phyloP scores from a whole-genome alignment of 179 eudicot species.

The Spinacia oleracea region DNA sequence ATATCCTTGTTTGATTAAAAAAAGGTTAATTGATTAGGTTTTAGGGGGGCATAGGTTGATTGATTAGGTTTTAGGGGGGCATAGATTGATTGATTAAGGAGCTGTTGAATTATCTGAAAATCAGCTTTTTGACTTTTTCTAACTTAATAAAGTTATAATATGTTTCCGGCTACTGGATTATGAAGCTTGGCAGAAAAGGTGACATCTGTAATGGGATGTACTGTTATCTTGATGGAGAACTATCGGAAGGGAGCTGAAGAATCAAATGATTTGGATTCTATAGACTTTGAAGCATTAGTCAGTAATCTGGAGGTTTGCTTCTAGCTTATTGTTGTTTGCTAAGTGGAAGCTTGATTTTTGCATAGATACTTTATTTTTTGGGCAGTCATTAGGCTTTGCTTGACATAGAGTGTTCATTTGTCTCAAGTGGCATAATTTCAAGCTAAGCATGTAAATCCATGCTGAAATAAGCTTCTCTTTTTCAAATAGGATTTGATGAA shows the following conservation, averaged over 20 bases:
- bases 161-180: slow-evolving; percentile 26
- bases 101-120: background rate
- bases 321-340: slow-evolving; percentile 1
- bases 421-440: background rate
- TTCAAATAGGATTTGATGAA: slow-evolving; percentile 73
- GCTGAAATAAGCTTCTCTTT: slow-evolving; percentile 23
- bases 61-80: slow-evolving; percentile 4
- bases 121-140: background rate
- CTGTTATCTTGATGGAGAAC: slow-evolving; percentile 87
- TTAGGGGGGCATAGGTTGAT: background rate
- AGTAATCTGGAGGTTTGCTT: slow-evolving; percentile 79
- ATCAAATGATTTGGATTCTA: slow-evolving; percentile 75
- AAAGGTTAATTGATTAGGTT: background rate
- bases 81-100: background rate
- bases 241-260: slow-evolving; percentile 87
- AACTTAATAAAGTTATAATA: background rate
- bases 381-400: background rate
- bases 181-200: slow-evolving; percentile 97
- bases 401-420: background rate
- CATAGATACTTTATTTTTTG: background rate
- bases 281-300: slow-evolving; percentile 78
- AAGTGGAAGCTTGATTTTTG: background rate
- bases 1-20: background rate
- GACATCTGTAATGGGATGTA: slow-evolving; percentile 91
- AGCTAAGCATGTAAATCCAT: background rate